Base-by-base conservation (phyloP, 2,329 filamentous ascomycete genomes). In the Talaromyces sp. region DNA sequence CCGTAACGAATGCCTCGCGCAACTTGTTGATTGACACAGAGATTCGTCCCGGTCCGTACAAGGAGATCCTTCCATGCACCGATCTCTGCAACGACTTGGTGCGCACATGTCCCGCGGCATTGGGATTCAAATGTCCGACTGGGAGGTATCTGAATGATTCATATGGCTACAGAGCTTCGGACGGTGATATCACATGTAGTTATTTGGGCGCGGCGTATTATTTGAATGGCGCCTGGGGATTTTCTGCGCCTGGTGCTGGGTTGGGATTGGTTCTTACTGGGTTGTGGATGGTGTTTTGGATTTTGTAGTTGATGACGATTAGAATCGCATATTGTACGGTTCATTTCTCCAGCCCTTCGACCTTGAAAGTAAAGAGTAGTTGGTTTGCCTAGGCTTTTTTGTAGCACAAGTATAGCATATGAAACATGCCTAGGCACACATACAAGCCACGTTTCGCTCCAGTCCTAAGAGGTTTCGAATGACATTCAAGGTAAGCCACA, bases 71-170 rank as follows among this genome's bases (percentile, higher is more conserved):
- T 9, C 95, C 95, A 0, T 98, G 94, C 73, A 86, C 91, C 67
- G 90, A 96, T 69, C 80, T 97, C 60, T 99, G 95, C 80, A 95
- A 93, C 74, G 87, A 89, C 62, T 83, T 99, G 1, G 91, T 96
- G 11, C 88, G 90, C 78, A 92, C 86, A 73, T 99, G 95, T 78
- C 94, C 95, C 0, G 85, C 92, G 0, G 78, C 83, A 0, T 80
- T 99, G 70, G 82, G 84, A 0, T 97, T 99, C 71, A 79, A 75
- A 1, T 99, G 95, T 78, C 94, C 95, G 1, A 70, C 72, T 1
- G 81, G 81, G 0, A 73, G 73, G 43, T 83, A 81, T 56, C 68
- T 85, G 60, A 80, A 84, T 68, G 72, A 74, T 11, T 84, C 83
- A 37, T 88, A 88, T 73, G 84, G 85, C 5, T 73, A 69, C 62